These are phyloP conservation scores for Psilocybe subaeruginosa DNA, from an alignment of 768 basidiomycete genomes.

Conservation along the genomic window DNA sequence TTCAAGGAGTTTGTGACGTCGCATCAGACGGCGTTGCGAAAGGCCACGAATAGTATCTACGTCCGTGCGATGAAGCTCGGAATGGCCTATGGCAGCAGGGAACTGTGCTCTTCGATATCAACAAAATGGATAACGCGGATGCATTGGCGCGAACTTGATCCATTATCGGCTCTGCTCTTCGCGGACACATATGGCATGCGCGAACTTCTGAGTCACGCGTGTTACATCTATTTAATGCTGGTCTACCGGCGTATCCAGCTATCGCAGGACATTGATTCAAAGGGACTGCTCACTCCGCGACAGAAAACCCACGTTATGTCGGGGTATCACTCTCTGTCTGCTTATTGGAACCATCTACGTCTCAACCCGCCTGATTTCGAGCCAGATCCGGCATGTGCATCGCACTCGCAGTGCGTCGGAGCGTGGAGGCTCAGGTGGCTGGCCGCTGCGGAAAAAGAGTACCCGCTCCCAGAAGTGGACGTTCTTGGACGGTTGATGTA, in stretches of 20 bases:
- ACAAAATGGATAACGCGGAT: slow-evolving; percentile 37
- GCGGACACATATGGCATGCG: slow-evolving; percentile 20
- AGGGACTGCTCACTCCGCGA: slow-evolving; percentile 6
- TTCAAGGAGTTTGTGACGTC: slow-evolving; percentile 31
- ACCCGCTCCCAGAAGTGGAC: slow-evolving; percentile 31
- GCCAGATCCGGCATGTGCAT: slow-evolving; percentile 32
- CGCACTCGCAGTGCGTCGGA: slow-evolving; percentile 38
- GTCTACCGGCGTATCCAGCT: slow-evolving; percentile 12
- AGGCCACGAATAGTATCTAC: slow-evolving; percentile 31
- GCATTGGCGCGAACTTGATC: slow-evolving; percentile 24
- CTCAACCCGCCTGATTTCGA: slow-evolving; percentile 30
- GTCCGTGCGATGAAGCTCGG: slow-evolving; percentile 38
- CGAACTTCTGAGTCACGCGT: slow-evolving; percentile 25
- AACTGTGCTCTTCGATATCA: slow-evolving; percentile 28
- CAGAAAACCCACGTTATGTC: slow-evolving; percentile 20
- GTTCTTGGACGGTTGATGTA: slow-evolving; percentile 35
- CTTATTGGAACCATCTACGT: slow-evolving; percentile 16
- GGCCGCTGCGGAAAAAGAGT: slow-evolving; percentile 27
- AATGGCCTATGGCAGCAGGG: slow-evolving; percentile 27
- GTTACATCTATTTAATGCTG: slow-evolving; percentile 27
- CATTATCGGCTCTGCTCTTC: slow-evolving; percentile 25
- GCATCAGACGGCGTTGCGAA: slow-evolving; percentile 27
- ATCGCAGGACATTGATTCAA: slow-evolving; percentile 12
- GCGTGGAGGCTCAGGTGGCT: slow-evolving; percentile 41
- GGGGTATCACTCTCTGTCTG: slow-evolving; percentile 23